Evolutionary conservation across 768 basidiomycete genomes (phyloP).

Genomic region (Mycena chlorophos): DNA sequence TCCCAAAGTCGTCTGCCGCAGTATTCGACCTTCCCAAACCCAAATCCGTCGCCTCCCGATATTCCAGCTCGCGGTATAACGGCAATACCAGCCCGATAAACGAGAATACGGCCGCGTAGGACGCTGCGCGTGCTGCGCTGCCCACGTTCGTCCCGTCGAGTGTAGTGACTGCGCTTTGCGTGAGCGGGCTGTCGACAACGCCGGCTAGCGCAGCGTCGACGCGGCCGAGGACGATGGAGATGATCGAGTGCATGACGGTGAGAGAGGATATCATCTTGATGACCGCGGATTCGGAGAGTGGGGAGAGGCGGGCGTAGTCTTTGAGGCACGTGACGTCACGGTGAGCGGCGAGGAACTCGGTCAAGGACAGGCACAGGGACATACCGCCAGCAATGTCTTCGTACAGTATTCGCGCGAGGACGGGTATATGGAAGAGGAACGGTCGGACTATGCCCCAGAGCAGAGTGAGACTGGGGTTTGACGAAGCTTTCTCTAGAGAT

Average conservation of each 20-base stretch:
- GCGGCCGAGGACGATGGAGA: conserved; percentile 5
- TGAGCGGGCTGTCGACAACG: neutral
- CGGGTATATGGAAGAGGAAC: conserved; percentile 1
- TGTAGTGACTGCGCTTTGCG: neutral
- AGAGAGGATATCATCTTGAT: conserved; percentile 8
- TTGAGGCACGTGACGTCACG: neutral
- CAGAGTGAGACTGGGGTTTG: neutral
- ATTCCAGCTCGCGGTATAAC: conserved; percentile 13
- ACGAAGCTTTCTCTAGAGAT: conserved; percentile 1
- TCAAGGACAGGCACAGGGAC: neutral
- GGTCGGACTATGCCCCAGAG: conserved; percentile 1
- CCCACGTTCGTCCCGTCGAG: neutral
- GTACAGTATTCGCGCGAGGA: conserved; percentile 7
- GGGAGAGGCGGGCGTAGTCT: conserved; percentile 16
- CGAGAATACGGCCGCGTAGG: neutral
- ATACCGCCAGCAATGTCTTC: conserved; percentile 15
- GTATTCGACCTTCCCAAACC: neutral
- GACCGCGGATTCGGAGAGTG: conserved; percentile 5
- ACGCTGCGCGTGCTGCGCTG: neutral
- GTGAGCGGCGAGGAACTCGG: neutral
- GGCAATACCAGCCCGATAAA: conserved; percentile 4
- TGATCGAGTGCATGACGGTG: neutral
- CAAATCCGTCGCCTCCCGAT: neutral
- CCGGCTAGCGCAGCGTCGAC: conserved; percentile 1
- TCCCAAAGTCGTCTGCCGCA: neutral